A percentile compares a stretch with the other conserved stretches of the same genome.
Evolutionary conservation across 1,139 yeast genomes (phyloP).

Genomic region (Komagataea norvegica): DNA sequence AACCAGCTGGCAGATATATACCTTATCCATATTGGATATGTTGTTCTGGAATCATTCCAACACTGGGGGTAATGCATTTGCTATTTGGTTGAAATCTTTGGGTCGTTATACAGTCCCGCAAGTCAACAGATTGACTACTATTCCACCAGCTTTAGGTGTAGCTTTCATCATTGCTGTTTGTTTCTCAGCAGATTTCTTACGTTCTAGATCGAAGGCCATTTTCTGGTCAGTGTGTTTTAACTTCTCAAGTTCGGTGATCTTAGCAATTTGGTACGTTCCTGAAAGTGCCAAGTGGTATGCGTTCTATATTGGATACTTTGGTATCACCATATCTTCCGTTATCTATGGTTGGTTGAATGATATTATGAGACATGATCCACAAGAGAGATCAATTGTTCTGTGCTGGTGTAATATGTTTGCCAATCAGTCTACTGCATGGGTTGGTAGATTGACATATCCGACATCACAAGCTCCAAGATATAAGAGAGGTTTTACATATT

Average conservation of each 20-base stretch:
- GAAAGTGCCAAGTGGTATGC: conserved; percentile 33
- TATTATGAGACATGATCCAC: conserved; percentile 34
- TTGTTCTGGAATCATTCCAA: conserved; percentile 7
- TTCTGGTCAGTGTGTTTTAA: conserved; percentile 8
- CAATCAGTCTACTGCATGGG: conserved; percentile 34
- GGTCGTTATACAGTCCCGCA: conserved; percentile 28
- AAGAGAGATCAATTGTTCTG: conserved; percentile 32
- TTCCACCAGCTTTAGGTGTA: conserved; percentile 35
- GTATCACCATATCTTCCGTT: conserved; percentile 32
- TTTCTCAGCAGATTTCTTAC: conserved; percentile 27
- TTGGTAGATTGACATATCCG: conserved; percentile 44
- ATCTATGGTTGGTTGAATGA: conserved; percentile 35
- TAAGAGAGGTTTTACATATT: conserved; percentile 44
- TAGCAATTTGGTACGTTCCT: conserved; percentile 24
- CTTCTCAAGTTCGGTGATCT: conserved; percentile 5
- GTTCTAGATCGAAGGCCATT: conserved; percentile 28
- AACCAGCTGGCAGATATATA: conserved; percentile 25
- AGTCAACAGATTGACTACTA: conserved; percentile 31
- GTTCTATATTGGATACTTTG: conserved; percentile 31
- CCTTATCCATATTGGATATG: conserved; percentile 21
- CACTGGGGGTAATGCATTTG: conserved; percentile 17
- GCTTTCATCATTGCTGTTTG: conserved; percentile 31
- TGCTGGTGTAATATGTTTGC: conserved; percentile 28
- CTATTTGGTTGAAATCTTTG: conserved; percentile 33
- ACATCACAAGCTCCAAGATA: conserved; percentile 40